phyloP scores from a whole-genome alignment of 1,284 basidiomycete species.

The Athelia psychrophila region DNA sequence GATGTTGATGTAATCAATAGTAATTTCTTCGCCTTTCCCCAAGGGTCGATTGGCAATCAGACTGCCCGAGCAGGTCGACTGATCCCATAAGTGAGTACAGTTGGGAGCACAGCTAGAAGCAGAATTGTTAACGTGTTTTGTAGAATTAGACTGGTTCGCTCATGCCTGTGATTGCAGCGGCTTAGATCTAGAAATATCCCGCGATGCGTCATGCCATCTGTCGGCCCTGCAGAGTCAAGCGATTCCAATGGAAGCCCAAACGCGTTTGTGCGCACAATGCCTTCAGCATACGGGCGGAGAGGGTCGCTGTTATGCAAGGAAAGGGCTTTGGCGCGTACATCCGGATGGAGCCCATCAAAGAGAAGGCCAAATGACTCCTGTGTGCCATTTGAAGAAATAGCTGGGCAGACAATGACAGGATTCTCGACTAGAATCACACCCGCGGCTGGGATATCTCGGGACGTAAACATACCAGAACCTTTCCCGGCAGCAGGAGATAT shows the following conservation, averaged over 20 bases:
- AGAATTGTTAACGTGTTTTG: neutral
- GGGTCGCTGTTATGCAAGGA: neutral
- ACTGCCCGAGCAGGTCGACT: neutral
- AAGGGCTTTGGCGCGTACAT: neutral
- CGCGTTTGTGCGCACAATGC: neutral
- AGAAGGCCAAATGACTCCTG: no score
- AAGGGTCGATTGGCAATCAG: neutral
- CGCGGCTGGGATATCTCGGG: neutral
- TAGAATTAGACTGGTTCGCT: neutral
- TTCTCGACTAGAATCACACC: neutral
- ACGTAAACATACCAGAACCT: neutral
- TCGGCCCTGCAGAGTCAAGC: no score
- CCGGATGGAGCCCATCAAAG: neutral
- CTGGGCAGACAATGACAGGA: no score
- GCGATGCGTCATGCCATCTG: no score
- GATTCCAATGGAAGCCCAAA: neutral
- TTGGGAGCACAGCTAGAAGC: neutral
- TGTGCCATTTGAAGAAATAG: no score
- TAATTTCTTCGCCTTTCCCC: neutral
- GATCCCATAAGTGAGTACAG: neutral
- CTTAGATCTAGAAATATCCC: neutral
- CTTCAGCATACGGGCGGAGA: neutral
- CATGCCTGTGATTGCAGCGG: neutral
- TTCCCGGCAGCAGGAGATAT: neutral
- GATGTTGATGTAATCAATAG: neutral